Base-by-base conservation (phyloP, 1,284 basidiomycete genomes). In the Amylostereum areolatum region DNA sequence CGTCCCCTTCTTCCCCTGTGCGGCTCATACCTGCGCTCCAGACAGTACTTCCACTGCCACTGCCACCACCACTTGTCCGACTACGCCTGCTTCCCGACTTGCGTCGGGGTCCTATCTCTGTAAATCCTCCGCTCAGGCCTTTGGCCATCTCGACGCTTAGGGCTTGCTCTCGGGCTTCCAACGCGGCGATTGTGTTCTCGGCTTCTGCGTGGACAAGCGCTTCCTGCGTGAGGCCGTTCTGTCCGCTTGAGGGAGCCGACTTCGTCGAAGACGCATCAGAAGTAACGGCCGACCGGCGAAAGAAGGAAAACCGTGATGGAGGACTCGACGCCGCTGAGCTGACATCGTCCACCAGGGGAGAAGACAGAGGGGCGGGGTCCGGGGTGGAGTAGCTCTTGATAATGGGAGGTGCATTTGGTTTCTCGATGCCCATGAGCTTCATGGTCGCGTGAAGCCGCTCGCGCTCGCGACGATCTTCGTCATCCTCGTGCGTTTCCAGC, bases 351-450 rank as follows among this genome's bases (percentile, higher is more conserved):
- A 57, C 61, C 52, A 49, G 49, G 28, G 73, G 65, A 30, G 67
- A 66, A 11, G 69, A 62, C 39, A 53, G 48, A 11, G 69, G 64
- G 40, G 71, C 62, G 37, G 56, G 58, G 27, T 57, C 62, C 4
- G 72, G 65, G n/a, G 69, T 62, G 8, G 72, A 74, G 47, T 66
- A 65, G 51, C 67, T 72, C 57, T 74, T 77, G 57, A 71, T 66
- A 50, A 73, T 59, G 27, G 66, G 64, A 25, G 69, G 63, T 30
- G 59, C 63, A 7, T 66, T 59, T 1, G 84, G 81, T 60, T 70
- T 71, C 46, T 91, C 82, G 50, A 94, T 89, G 7, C 92, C 92
- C 89, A 94, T 92, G 31, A 95, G 72, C 66, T 92, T 92, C 85
- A 95, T 87, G 9, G 89, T 89, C 9, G 92, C 91, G 59, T 89